phyloP scores from a whole-genome alignment of 2,329 filamentous ascomycete species.

The Neopestalotiopsis sp. region DNA sequence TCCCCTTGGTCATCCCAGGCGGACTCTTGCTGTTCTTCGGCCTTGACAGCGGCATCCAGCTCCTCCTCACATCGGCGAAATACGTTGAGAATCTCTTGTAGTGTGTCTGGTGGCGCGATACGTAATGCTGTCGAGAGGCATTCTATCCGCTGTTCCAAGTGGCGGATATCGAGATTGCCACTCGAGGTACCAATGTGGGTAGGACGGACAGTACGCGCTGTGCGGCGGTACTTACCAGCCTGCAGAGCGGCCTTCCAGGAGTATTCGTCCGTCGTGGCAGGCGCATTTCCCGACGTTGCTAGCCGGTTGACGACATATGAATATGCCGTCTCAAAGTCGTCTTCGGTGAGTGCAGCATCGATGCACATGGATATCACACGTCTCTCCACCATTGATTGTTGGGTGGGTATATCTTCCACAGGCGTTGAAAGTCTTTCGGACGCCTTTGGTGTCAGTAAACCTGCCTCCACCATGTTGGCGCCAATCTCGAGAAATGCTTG shows the following conservation, averaged over 20 bases:
- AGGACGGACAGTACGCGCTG: slow-evolving; percentile 55
- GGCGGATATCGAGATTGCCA: slow-evolving; percentile 67
- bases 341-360: slow-evolving; percentile 74
- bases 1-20: slow-evolving; percentile 73
- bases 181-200: slow-evolving; percentile 65
- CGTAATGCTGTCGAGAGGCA: slow-evolving; percentile 77
- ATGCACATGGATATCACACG: slow-evolving; percentile 82
- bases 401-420: slow-evolving; percentile 32
- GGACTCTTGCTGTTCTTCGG: slow-evolving; percentile 71
- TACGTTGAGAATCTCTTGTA: slow-evolving; percentile 76
- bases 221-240: slow-evolving; percentile 75
- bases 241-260: slow-evolving; percentile 81
- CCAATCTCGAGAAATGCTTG: slow-evolving; percentile 76
- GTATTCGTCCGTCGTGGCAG: slow-evolving; percentile 60
- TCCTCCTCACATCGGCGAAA: slow-evolving; percentile 83
- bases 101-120: slow-evolving; percentile 70
- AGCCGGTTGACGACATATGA: slow-evolving; percentile 80
- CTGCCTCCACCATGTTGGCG: slow-evolving; percentile 67
- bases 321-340: slow-evolving; percentile 86
- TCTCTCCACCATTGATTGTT: slow-evolving; percentile 56
- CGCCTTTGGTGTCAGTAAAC: slow-evolving; percentile 46
- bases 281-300: slow-evolving; percentile 38
- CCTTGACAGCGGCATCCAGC: slow-evolving; percentile 67
- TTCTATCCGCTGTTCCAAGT: slow-evolving; percentile 81
- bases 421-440: slow-evolving; percentile 31